Conservation (phyloP, 2,329 filamentous ascomycete species). For the Colletotrichum theobromicola region DNA sequence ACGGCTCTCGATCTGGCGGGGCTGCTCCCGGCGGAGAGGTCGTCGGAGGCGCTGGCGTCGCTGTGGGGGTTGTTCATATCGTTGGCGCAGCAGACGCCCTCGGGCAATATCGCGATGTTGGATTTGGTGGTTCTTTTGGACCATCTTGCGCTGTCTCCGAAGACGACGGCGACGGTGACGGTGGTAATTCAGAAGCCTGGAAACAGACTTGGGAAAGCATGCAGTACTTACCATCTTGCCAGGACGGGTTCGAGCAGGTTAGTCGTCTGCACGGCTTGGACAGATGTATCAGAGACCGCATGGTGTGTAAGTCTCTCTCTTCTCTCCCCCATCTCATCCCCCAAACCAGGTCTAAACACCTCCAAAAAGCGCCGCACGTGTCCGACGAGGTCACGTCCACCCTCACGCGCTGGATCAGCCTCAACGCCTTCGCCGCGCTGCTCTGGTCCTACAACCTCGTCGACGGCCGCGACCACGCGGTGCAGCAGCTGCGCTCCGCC, state of each 20-base stretch:
- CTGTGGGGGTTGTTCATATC: conserved; percentile 19
- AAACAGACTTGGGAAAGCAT: background rate
- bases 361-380: background rate
- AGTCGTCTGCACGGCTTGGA: conserved; percentile 3
- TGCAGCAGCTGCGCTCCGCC: conserved; percentile 17
- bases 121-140: conserved; percentile 15
- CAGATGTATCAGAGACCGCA: background rate
- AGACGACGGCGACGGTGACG: background rate
- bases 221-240: background rate
- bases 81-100: conserved; percentile 21
- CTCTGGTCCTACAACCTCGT: conserved; percentile 21
- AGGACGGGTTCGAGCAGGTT: conserved; percentile 17
- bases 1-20: background rate
- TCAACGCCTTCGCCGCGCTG: conserved; percentile 20
- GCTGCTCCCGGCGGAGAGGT: background rate
- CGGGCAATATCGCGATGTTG: conserved; percentile 13
- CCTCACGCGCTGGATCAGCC: conserved; percentile 7
- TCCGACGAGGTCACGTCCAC: background rate
- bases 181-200: background rate
- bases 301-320: background rate
- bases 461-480: conserved; percentile 14
- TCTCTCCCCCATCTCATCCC: background rate
- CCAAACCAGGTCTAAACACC: background rate
- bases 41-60: background rate
- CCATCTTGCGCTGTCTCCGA: conserved; percentile 8